Evolutionary conservation across 2,329 filamentous ascomycete genomes (phyloP), one percentile per base, ranked within the genome.

Genomic region (Aphanocladium album): DNA sequence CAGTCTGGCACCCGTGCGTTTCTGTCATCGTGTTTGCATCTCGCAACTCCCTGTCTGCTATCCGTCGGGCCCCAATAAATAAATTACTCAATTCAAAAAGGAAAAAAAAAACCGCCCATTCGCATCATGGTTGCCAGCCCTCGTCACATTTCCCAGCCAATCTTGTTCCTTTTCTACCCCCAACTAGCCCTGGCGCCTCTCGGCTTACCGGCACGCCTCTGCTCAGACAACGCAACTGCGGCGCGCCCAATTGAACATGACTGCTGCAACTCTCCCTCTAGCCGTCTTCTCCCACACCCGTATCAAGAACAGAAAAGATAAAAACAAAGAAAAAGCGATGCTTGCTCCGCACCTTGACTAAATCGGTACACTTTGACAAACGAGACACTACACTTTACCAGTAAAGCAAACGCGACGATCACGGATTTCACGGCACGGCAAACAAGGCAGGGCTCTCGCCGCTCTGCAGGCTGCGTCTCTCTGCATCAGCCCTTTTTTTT

Each of bases 371-470:
- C n/a, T 35, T 35, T 35, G 6, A 6, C 33, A 35, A 6, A 6
- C 33, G 33, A 35, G 33, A 35, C 12, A 12, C 33, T 35, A 35
- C 33, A 6, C 33, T 35, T 12, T 35, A 35, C 12, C 12, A 6
- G 51, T 21, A 11, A 8, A 21, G 5, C n/a, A 19, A 35, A 33
- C 35, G 21, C 35, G 51, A 17, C 43, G 54, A 57, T 57, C 54
- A 4, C 54, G 54, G 54, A 37, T 49, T 57, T 57, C 43, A 49
- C 54, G 54, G 54, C 54, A 57, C 54, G 43, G 54, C 45, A 57
- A 47, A 8, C 35, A 35, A 35, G 25, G 53, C 39, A 45, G 41
- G n/a, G 25, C 16, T 23, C 23, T 39, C 27, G 27, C 17, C 27
- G 25, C 12, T 49, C 25, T 21, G 25, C 47, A 49, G 25, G 6